Conservation (phyloP, 805 yeast species). For the Wickerhamomyces queroliae region DNA sequence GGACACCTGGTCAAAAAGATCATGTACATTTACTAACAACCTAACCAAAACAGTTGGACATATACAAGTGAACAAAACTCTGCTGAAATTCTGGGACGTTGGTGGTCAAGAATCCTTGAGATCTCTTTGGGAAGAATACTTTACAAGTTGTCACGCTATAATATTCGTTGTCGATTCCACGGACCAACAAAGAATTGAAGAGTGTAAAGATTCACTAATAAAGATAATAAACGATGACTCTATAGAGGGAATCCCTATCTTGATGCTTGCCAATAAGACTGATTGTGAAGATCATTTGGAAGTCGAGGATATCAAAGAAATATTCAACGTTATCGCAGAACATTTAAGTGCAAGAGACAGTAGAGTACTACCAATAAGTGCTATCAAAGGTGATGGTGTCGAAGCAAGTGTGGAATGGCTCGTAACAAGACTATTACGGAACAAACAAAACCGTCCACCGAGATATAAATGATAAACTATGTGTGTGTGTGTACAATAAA, state of each 20-base stretch:
- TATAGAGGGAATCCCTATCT: slow-evolving; percentile 75
- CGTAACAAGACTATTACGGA: slow-evolving; percentile 54
- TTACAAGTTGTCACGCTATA: slow-evolving; percentile 81
- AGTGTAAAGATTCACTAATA: slow-evolving; percentile 64
- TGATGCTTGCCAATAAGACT: slow-evolving; percentile 95
- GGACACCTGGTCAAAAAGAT: neutral
- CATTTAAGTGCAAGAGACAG: slow-evolving; percentile 86
- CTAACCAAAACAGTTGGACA: slow-evolving; percentile 25
- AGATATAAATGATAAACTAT: slow-evolving; percentile 24
- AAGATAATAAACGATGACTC: slow-evolving; percentile 51
- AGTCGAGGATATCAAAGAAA: slow-evolving; percentile 74
- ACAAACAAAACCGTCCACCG: slow-evolving; percentile 33
- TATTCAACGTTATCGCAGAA: slow-evolving; percentile 77
- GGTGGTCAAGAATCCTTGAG: slow-evolving; percentile 92
- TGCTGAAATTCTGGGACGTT: slow-evolving; percentile 87
- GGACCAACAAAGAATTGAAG: slow-evolving; percentile 76
- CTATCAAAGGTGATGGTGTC: slow-evolving; percentile 73
- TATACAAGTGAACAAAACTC: slow-evolving; percentile 30
- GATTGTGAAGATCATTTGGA: slow-evolving; percentile 69
- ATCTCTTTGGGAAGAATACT: slow-evolving; percentile 84
- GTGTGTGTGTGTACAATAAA: too few species aligned
- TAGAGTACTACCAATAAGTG: slow-evolving; percentile 85
- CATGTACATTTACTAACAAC: neutral
- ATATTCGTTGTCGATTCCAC: slow-evolving; percentile 91
- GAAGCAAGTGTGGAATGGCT: slow-evolving; percentile 89